These are phyloP conservation scores for Trifolium pratense DNA, from an alignment of 306 rosid species.

Conservation along the genomic window DNA sequence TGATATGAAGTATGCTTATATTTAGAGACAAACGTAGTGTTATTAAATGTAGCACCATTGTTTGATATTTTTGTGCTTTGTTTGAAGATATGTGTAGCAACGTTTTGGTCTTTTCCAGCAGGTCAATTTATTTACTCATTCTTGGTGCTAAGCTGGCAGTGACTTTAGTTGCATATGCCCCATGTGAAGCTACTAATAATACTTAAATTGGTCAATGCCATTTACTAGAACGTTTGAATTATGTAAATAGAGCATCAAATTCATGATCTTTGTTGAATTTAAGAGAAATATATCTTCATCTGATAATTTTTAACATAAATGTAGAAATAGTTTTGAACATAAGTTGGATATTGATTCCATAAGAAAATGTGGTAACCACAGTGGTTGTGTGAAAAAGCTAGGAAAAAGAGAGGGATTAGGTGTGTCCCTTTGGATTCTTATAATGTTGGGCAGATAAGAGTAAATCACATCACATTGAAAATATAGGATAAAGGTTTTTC, in stretches of 20 bases:
- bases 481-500: neutral
- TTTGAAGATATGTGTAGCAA: neutral
- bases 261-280: constrained; percentile 22
- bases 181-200: constrained; percentile 40
- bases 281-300: constrained; percentile 8
- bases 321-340: neutral
- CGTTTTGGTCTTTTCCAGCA: neutral
- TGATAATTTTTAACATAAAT: neutral
- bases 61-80: neutral
- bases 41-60: constrained; percentile 1
- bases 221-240: constrained; percentile 34
- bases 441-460: neutral
- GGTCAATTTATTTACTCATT: neutral
- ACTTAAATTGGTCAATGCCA: constrained; percentile 45
- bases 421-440: neutral
- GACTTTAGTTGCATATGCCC: constrained; percentile 22
- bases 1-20: neutral
- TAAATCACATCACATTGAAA: constrained; percentile 6
- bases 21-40: neutral
- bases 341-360: neutral
- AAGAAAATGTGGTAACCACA: constrained; percentile 28
- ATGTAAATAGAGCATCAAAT: constrained; percentile 34
- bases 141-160: constrained; percentile 4
- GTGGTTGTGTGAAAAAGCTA: constrained; percentile 22
- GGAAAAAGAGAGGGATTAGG: neutral